Evolutionary conservation across 192 early-diverging fungal species (phyloP).

Genomic region (Coemansia sp.): DNA sequence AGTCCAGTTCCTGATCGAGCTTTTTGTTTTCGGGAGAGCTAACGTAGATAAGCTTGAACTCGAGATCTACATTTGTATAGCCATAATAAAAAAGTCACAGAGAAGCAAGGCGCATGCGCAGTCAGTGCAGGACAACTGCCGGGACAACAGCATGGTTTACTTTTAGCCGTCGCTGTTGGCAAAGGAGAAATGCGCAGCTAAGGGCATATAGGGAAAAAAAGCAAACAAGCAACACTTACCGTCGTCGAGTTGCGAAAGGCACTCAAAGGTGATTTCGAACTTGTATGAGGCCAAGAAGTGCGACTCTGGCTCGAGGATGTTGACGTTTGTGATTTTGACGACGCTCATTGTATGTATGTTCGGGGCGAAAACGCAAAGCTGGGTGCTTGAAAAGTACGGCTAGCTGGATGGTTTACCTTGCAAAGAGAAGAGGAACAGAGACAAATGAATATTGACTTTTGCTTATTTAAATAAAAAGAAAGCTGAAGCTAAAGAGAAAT

Average conservation of each 20-base stretch:
- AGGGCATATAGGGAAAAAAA: background rate
- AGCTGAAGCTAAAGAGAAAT: background rate
- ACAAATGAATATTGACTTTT: conserved; percentile 3
- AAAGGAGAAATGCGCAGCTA: no score
- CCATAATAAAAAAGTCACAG: background rate
- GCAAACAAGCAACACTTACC: no score
- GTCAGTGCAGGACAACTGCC: no score
- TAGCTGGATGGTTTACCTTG: background rate
- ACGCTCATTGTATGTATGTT: conserved; percentile 60
- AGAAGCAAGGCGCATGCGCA: no score
- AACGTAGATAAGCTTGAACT: conserved; percentile 97
- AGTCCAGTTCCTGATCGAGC: conserved; percentile 89
- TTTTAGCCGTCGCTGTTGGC: no score
- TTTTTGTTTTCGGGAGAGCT: conserved; percentile 79
- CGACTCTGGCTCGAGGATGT: conserved; percentile 84
- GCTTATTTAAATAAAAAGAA: background rate
- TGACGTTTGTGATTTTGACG: conserved; percentile 76
- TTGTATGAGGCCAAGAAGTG: conserved; percentile 76
- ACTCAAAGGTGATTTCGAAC: conserved; percentile 98
- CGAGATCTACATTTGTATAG: conserved; percentile 67
- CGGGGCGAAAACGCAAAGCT: background rate
- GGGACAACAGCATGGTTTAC: background rate
- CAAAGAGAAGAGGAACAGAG: background rate
- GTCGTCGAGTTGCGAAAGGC: conserved; percentile 78
- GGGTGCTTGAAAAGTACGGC: background rate